Evolutionary conservation across 805 yeast genomes (phyloP).

Genomic region (Barnettozyma vustinii): DNA sequence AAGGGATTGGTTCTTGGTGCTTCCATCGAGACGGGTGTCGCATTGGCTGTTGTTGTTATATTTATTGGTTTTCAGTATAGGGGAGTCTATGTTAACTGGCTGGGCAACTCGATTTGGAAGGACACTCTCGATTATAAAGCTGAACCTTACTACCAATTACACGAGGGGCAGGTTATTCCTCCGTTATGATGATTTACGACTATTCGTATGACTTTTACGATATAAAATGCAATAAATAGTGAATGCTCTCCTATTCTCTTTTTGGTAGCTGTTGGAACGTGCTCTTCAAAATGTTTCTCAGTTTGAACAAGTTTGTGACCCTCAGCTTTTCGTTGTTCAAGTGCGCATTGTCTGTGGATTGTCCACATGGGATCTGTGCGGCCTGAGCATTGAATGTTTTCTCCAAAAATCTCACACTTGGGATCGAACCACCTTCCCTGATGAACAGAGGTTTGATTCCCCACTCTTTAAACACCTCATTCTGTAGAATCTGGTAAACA

Average conservation of each 20-base stretch:
- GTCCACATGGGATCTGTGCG: slow-evolving; percentile 95
- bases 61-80: slow-evolving; percentile 48
- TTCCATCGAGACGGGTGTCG: slow-evolving; percentile 61
- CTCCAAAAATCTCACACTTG: slow-evolving; percentile 81
- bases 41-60: slow-evolving; percentile 49
- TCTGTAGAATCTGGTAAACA: slow-evolving; percentile 62
- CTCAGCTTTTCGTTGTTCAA: slow-evolving; percentile 81
- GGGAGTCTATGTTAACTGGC: slow-evolving; percentile 42
- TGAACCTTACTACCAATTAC: slow-evolving; percentile 29
- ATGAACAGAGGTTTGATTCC: slow-evolving; percentile 74
- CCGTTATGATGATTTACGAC: not conserved
- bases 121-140: slow-evolving; percentile 32
- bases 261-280: slow-evolving; percentile 21
- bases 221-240: not conserved
- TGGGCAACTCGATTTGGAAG: slow-evolving; percentile 52
- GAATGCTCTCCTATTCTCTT: slow-evolving; percentile 1
- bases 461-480: slow-evolving; percentile 70
- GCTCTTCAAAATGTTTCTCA: slow-evolving; percentile 51
- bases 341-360: slow-evolving; percentile 91
- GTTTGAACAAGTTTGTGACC: slow-evolving; percentile 68
- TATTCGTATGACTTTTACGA: not conserved
- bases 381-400: slow-evolving; percentile 82
- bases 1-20: slow-evolving; percentile 57
- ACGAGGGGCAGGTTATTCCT: slow-evolving; percentile 31
- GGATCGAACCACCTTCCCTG: slow-evolving; percentile 96